Conservation (phyloP, 352 stramenopile species). For the Pythium folliculosum region DNA sequence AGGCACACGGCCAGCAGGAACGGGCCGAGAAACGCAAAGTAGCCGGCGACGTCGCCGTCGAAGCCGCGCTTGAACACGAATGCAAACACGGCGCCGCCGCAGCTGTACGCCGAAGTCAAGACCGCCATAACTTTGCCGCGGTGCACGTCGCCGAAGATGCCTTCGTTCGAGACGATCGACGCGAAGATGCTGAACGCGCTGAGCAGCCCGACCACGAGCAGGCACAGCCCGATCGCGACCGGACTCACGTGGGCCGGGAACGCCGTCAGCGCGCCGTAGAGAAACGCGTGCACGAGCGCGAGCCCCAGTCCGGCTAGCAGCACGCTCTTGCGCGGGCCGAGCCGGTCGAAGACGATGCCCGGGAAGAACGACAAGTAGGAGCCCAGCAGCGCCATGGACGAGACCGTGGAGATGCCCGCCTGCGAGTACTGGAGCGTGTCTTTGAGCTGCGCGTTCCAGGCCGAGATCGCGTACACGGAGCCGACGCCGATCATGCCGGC, state of each 20-base stretch:
- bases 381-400: slow-evolving; percentile 72
- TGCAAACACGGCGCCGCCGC: slow-evolving; percentile 73
- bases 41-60: slow-evolving; percentile 59
- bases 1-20: slow-evolving; percentile 51
- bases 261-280: slow-evolving; percentile 49
- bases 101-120: slow-evolving; percentile 76
- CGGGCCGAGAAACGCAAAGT: slow-evolving; percentile 71
- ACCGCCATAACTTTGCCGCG: slow-evolving; percentile 79
- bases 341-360: slow-evolving; percentile 67
- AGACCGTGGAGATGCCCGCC: slow-evolving; percentile 70
- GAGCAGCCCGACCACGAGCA: slow-evolving; percentile 64
- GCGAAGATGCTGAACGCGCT: slow-evolving; percentile 78
- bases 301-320: slow-evolving; percentile 48
- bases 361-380: slow-evolving; percentile 78
- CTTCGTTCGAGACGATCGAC: slow-evolving; percentile 79
- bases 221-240: slow-evolving; percentile 48
- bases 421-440: slow-evolving; percentile 72
- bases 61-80: slow-evolving; percentile 69
- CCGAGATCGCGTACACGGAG: slow-evolving; percentile 78
- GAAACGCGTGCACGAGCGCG: slow-evolving; percentile 39
- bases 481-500: slow-evolving; percentile 73
- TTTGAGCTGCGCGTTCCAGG: slow-evolving; percentile 87
- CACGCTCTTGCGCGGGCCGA: slow-evolving; percentile 64
- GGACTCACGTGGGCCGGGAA: slow-evolving; percentile 45
- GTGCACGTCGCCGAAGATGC: slow-evolving; percentile 66